A percentile compares a stretch with the other conserved stretches of the same genome.
Conservation (phyloP, 2,329 filamentous ascomycete genomes). For the Plectosphaerella cucumerina region DNA sequence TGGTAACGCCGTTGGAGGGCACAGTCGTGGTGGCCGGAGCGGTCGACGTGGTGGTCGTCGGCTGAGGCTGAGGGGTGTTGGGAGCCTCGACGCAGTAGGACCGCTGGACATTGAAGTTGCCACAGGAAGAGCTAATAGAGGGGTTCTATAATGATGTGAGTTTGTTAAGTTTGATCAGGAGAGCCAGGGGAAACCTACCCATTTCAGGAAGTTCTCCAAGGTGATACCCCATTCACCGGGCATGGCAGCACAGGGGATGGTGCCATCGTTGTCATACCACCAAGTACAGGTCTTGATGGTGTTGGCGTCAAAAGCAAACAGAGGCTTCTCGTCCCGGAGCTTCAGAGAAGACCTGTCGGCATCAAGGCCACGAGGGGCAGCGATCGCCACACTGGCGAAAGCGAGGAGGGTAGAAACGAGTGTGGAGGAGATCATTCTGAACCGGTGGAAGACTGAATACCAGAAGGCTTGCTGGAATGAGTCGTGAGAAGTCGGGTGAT, state of each 20-base stretch:
- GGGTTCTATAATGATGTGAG: not conserved
- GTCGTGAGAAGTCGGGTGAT: no score
- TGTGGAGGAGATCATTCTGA: no score
- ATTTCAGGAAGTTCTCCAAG: not conserved
- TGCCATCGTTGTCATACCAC: conserved; percentile 5
- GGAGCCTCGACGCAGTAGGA: not conserved
- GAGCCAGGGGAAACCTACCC: not conserved
- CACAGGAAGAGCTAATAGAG: not conserved
- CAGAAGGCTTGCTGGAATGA: no score
- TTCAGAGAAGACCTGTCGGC: not conserved
- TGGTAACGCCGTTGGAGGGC: conserved; percentile 16
- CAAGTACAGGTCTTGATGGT: not conserved
- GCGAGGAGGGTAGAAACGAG: no score
- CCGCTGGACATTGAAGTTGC: not conserved
- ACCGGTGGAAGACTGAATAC: no score
- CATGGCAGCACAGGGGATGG: conserved; percentile 1
- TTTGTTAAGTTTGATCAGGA: not conserved
- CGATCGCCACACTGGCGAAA: no score
- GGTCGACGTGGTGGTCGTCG: not conserved
- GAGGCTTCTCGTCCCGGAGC: not conserved
- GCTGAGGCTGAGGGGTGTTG: not conserved
- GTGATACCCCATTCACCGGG: not conserved
- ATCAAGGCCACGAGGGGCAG: no score
- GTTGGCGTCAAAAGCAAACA: not conserved
- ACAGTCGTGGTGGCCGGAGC: conserved; percentile 8